Evolutionary conservation across 768 basidiomycete genomes (phyloP), one percentile per base, ranked within the genome.

Genomic region (Trametes cingulata): DNA sequence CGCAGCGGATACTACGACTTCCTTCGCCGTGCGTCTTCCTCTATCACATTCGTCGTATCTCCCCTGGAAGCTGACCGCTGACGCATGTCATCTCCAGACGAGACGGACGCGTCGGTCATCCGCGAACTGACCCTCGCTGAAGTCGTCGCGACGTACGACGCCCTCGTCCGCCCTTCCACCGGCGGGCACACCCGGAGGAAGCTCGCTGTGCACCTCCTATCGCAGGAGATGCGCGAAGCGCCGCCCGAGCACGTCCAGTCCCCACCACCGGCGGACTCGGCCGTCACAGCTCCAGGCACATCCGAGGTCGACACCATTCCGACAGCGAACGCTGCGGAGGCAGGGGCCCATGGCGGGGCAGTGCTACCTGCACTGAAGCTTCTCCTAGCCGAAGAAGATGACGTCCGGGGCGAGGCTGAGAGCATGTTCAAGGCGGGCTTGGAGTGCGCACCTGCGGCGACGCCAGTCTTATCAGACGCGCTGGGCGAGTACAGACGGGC

Each of bases 1-100:
- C 40, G 59, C 6, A 48, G 37, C 29, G 70, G 69, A 1, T 58
- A 63, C 46, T 65, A 67, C 40, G 67, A 71, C 52, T 71, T 71
- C 51, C 22, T 64, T n/a, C 48, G 54, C 25, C 42, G 70, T 71
- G 40, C 37, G 70, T 71, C 22, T 10, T 33, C 29, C 29, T 33
- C 27, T 6, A 19, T 27, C 25, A 6, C 14, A 24, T 9, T 25
- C 10, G 46, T n/a, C 33, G 3, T 25, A 8, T n/a, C 14, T 20
- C 50, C 15, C 43, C 7, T 1, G 14, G n/a, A 6, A 40, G 17
- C 42, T 29, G 14, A 45, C 33, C 9, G 20, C 19, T 42, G 20
- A 39, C 45, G 39, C n/a, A 19, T 25, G 17, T 22, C 19, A 20
- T 20, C 1, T 35, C 8, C 52, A 71, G 69, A 55, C 20, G 68